Percentiles rank a stretch among this genome's conserved stretches.
These are phyloP conservation scores for Ophiosphaerella herpotricha DNA, from an alignment of 2,329 filamentous ascomycete genomes.

Conservation along the genomic window DNA sequence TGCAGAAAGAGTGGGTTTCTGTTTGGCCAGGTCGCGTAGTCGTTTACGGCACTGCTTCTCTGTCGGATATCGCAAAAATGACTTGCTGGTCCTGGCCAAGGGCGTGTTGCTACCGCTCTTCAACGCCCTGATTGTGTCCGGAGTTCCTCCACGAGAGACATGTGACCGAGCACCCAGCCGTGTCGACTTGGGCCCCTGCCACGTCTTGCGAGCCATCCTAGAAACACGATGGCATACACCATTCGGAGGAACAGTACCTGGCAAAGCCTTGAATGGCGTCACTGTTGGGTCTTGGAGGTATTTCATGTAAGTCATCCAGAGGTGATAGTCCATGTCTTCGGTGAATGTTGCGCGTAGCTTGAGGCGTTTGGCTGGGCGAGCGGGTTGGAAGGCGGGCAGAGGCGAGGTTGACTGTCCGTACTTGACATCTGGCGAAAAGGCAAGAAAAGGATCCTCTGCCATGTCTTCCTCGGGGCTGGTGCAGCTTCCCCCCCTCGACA, in stretches of 20 bases:
- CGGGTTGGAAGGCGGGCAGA: slow-evolving; percentile 31
- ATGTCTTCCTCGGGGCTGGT: slow-evolving; percentile 65
- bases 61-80: slow-evolving; percentile 58
- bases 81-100: slow-evolving; percentile 44
- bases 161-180: slow-evolving; percentile 27
- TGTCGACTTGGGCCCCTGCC: slow-evolving; percentile 55
- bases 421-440: slow-evolving; percentile 43
- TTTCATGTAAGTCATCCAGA: slow-evolving; percentile 69
- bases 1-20: slow-evolving; percentile 64
- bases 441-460: slow-evolving; percentile 58
- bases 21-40: slow-evolving; percentile 63
- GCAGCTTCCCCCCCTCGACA: slow-evolving; percentile 63
- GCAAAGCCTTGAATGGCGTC: slow-evolving; percentile 70
- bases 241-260: slow-evolving; percentile 65
- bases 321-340: slow-evolving; percentile 66
- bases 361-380: slow-evolving; percentile 45
- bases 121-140: slow-evolving; percentile 49
- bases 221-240: slow-evolving; percentile 68
- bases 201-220: slow-evolving; percentile 64
- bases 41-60: slow-evolving; percentile 63
- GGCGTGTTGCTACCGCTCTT: slow-evolving; percentile 56
- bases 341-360: slow-evolving; percentile 59
- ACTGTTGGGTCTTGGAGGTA: slow-evolving; percentile 69
- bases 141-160: slow-evolving; percentile 43
- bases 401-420: slow-evolving; percentile 38